These are phyloP conservation scores for Saccharomycopsis vini DNA, from an alignment of 805 yeast genomes.

Conservation along the genomic window DNA sequence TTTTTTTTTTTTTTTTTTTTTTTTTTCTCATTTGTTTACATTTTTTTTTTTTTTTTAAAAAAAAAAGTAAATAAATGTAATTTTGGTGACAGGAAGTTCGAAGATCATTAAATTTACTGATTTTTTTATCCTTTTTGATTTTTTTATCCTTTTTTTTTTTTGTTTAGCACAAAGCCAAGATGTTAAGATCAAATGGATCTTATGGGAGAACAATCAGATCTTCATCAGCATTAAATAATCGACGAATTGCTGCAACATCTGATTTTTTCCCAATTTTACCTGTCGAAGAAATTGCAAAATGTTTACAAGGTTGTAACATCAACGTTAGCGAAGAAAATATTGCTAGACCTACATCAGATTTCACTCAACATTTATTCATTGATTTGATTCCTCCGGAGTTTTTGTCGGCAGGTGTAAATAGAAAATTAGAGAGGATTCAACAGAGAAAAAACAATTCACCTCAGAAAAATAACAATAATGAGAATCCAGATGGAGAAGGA, in stretches of 20 bases:
- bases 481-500: too few species aligned
- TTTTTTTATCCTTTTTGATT: too few species aligned
- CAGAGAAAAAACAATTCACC: conserved; percentile 5
- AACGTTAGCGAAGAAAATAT: conserved; percentile 52
- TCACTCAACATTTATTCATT: conserved; percentile 18
- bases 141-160: too few species aligned
- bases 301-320: conserved; percentile 55
- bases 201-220: conserved; percentile 9
- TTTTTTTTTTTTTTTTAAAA: too few species aligned
- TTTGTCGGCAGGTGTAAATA: conserved; percentile 47
- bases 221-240: conserved; percentile 3
- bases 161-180: too few species aligned
- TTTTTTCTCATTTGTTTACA: too few species aligned
- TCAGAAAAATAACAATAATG: not conserved
- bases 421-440: conserved; percentile 51
- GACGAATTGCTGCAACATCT: conserved; percentile 9
- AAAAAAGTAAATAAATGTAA: too few species aligned
- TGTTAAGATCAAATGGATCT: not conserved
- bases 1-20: too few species aligned
- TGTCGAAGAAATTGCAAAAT: conserved; percentile 45
- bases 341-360: conserved; percentile 41
- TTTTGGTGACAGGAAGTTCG: too few species aligned
- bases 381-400: conserved; percentile 28
- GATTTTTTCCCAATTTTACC: conserved; percentile 60
- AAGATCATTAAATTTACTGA: too few species aligned